phyloP scores from a whole-genome alignment of 805 yeast genomes.

The Pichia gijzeniarum region DNA sequence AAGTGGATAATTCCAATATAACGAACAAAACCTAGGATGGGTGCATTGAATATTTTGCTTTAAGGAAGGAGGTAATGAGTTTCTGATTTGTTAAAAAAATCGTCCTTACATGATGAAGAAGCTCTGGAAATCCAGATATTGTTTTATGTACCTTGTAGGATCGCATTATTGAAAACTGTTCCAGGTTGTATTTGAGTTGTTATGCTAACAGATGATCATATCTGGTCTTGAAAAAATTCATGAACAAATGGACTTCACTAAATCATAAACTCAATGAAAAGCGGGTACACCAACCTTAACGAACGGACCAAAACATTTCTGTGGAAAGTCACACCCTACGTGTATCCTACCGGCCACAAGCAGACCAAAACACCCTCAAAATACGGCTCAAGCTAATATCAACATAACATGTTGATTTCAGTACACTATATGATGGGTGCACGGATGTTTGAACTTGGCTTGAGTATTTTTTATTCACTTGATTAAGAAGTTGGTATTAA shows the following conservation, averaged over 20 bases:
- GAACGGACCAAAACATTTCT: not conserved
- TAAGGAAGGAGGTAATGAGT: not conserved
- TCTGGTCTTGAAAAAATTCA: too few species aligned
- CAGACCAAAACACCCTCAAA: too few species aligned
- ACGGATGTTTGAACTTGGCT: too few species aligned
- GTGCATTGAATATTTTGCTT: constrained; percentile 4
- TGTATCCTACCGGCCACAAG: not conserved
- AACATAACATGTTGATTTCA: too few species aligned
- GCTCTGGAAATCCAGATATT: constrained; percentile 5
- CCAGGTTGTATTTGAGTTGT: not conserved
- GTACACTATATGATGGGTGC: too few species aligned
- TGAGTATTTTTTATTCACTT: too few species aligned
- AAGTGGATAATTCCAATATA: not conserved
- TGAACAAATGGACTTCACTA: not conserved
- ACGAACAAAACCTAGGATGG: constrained; percentile 9
- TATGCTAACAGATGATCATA: not conserved
- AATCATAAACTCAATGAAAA: not conserved
- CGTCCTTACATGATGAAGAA: constrained; percentile 10
- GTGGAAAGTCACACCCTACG: not conserved
- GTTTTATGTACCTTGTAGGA: constrained; percentile 9
- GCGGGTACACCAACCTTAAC: not conserved
- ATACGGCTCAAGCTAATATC: too few species aligned
- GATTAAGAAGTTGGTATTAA: too few species aligned
- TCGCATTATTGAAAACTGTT: not conserved
- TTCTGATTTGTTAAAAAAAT: not conserved